These are phyloP conservation scores for Phytopythium mirpurense DNA, from an alignment of 352 stramenopile genomes.

Conservation along the genomic window DNA sequence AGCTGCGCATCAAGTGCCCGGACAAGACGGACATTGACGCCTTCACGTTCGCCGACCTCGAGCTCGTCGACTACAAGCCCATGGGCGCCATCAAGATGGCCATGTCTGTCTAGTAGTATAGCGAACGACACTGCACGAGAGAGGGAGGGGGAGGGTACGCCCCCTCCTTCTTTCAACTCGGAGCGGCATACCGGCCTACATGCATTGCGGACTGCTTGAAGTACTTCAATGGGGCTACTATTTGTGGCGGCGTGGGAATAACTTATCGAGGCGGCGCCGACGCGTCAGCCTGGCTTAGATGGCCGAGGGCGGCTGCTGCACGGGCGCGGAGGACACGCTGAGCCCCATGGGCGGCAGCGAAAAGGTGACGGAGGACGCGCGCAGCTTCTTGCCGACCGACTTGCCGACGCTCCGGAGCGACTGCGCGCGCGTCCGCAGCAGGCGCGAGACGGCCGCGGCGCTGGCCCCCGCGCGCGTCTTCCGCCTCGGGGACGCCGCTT, in stretches of 20 bases:
- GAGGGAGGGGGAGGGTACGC: too few species aligned
- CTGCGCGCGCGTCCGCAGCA: slow-evolving; percentile 49
- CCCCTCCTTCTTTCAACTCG: too few species aligned
- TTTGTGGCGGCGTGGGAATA: too few species aligned
- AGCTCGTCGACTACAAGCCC: slow-evolving; percentile 94
- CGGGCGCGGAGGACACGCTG: slow-evolving; percentile 53
- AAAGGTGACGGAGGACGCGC: slow-evolving; percentile 59
- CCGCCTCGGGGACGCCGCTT: too few species aligned
- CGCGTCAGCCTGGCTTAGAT: not conserved
- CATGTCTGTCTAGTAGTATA: slow-evolving; percentile 95
- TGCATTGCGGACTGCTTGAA: too few species aligned
- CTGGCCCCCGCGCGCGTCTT: slow-evolving; percentile 9
- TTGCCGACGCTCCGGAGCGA: slow-evolving; percentile 56
- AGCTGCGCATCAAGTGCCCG: slow-evolving; percentile 82
- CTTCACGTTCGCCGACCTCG: slow-evolving; percentile 96
- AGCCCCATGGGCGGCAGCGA: slow-evolving; percentile 67
- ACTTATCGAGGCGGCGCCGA: slow-evolving; percentile 2
- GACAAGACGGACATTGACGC: slow-evolving; percentile 93
- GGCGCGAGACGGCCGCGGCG: slow-evolving; percentile 28
- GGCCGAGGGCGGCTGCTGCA: slow-evolving; percentile 28
- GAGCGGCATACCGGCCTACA: too few species aligned
- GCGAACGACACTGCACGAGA: too few species aligned
- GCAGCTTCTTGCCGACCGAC: slow-evolving; percentile 61
- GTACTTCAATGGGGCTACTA: too few species aligned
- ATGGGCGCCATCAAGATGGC: slow-evolving; percentile 98